These are phyloP conservation scores for Triticum aestivum DNA, from an alignment of 176 grass and related monocot species.

Conservation along the genomic window IWGSC_CS_RefSeq_v2.1 NC_057813.1:507412041-507412540, in stretches of 20 bases:
- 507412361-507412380: constrained; percentile 51
- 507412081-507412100: constrained; percentile 53
- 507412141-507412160: constrained; percentile 53
- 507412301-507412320: constrained; percentile 34
- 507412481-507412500: not conserved
- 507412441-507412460: constrained; percentile 49
- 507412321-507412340: not conserved
- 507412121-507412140: constrained; percentile 51
- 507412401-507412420: constrained; percentile 35
- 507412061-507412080: constrained; percentile 60
- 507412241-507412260: constrained; percentile 55
- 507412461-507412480: constrained; percentile 10
- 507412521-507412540: constrained; percentile 42
- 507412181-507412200: constrained; percentile 43
- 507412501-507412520: constrained; percentile 37
- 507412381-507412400: constrained; percentile 8
- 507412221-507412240: constrained; percentile 53
- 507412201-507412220: constrained; percentile 48
- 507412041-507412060: constrained; percentile 19
- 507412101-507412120: constrained; percentile 66
- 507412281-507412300: constrained; percentile 38
- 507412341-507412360: constrained; percentile 33
- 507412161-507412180: constrained; percentile 57
- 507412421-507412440: not conserved
- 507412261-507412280: constrained; percentile 53